These are phyloP conservation scores for Tardiomyces digboiensis DNA, from an alignment of 1,139 yeast genomes.

Conservation along the genomic window DNA sequence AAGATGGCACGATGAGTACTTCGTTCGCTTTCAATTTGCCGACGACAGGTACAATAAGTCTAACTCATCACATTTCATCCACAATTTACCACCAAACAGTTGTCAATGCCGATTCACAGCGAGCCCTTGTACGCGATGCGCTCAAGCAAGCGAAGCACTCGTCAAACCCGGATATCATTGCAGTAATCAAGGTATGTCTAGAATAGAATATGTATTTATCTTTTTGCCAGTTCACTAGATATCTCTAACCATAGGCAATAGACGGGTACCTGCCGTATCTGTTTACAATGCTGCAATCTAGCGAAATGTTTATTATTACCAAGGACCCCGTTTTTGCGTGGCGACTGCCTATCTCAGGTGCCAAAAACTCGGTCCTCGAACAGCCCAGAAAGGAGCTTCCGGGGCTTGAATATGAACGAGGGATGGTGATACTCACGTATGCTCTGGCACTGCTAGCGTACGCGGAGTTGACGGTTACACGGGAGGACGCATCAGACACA, in stretches of 20 bases:
- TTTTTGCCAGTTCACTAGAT: too few relatives aligned
- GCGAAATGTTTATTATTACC: conserved; percentile 6
- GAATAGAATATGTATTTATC: too few relatives aligned
- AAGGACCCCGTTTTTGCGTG: conserved; percentile 15
- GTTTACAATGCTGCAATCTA: conserved; percentile 12
- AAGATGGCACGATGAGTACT: conserved; percentile 17
- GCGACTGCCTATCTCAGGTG: conserved; percentile 20
- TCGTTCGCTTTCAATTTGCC: conserved; percentile 20
- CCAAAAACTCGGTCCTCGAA: conserved; percentile 12
- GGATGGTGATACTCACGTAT: conserved; percentile 23
- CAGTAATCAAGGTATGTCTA: conserved; percentile 18
- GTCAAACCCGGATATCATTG: conserved; percentile 18
- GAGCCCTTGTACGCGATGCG: conserved; percentile 23
- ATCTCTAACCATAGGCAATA: conserved; percentile 12
- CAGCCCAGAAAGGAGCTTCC: conserved; percentile 17
- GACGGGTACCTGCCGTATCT: conserved; percentile 24
- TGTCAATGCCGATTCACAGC: conserved; percentile 20
- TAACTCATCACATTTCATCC: conserved; percentile 15
- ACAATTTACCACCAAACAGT: conserved; percentile 17
- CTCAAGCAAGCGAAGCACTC: conserved; percentile 23
- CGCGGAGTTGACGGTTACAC: conserved; percentile 11
- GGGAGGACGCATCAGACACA: conserved; percentile 4
- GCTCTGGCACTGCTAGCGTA: conserved; percentile 18
- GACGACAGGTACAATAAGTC: conserved; percentile 20
- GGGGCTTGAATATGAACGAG: conserved; percentile 22